Evolutionary conservation across 2,329 filamentous ascomycete genomes (phyloP), one percentile per base, ranked within the genome.

Genomic region (Albifimbria verrucaria): DNA sequence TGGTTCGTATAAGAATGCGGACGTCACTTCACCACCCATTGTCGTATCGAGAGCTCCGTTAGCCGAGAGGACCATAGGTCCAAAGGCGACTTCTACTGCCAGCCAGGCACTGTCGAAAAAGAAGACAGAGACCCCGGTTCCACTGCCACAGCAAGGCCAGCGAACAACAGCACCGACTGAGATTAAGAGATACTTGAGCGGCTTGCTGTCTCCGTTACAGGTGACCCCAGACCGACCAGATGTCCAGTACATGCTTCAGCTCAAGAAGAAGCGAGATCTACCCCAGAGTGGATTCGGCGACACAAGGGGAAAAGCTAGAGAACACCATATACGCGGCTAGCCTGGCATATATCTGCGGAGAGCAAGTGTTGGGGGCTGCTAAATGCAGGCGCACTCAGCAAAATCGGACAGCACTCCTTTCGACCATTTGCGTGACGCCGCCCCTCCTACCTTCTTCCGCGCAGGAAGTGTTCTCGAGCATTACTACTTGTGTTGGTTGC

Each of bases 341-440:
- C 3, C 25, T 71, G 4, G 68, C 68, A 5, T 72, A 66, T 46
- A 44, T 72, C 1, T 62, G 63, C 0, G 70, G 70, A 1, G 59
- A 55, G 1, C 62, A 57, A 23, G 54, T 69, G 3, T 55, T 52
- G 12, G 65, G 61, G 3, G 10, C 28, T 1, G 56, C 53, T 1
- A 51, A 55, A 41, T 66, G 65, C 15, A 54, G n/a, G n/a, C n/a
- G n/a, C n/a, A 22, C 57, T 41, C 22, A 2, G 21, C 42, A 39
- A 17, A 32, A 18, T 10, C 50, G 48, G 2, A 52, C 55, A 3
- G 50, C 61, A 10, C 58, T 63, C 3, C 51, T 71, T 11, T 67
- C 65, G 1, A 41, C 51, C 0, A 51, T 51, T 1, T 73, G 69
- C 51, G 54, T 73, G 3, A 58, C 56, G 2, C 50, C 70, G 15